Base-by-base conservation (phyloP, 2,329 filamentous ascomycete genomes). In the Talaromyces sp. region DNA sequence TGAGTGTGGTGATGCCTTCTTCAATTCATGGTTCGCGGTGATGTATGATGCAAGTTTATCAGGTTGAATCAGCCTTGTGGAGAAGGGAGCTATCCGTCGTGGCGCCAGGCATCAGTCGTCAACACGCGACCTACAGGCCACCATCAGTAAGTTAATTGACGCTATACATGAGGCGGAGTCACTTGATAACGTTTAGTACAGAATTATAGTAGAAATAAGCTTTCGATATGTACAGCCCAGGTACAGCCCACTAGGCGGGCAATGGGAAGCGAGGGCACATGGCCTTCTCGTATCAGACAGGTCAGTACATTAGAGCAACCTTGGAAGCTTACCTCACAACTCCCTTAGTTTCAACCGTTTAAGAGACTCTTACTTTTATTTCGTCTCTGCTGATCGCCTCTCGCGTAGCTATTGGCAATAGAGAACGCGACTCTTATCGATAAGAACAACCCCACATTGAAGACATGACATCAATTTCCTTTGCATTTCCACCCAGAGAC, bases 41-140 rank as follows among this genome's bases (percentile, higher is more conserved):
- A 56, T 36, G 31, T 36, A 56, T 54, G 29, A 54, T 56, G 53
- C 22, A 38, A 56, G 51, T 13, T n/a, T 59, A 36, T 31, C n/a
- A 45, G 56, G 56, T 59, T 58, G 56, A 58, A 58, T 58, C 56
- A 17, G 56, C 36, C 56, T 59, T 59, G 56, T 59, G 56, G 56
- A 59, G 56, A 36, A 34, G 25, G 49, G 27, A 31, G 51, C 31
- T 56, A 56, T 56, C 53, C 53, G 51, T 22, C 31, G 53, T n/a
- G 29, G n/a, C n/a, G 13, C 31, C 29, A 56, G 53, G 53, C 53
- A 56, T 56, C 53, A 22, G 13, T 34, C 27, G 5, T 11, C 29
- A 36, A 38, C 31, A 54, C 31, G 31, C 49, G 17, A 54, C 49
- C 10, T 17, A 29, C 15, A 31, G n/a, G 27, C 8, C 6, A 8